Evolutionary conservation across 148 eudicot species (phyloP).

Genomic region (Camellia sinensis): DNA sequence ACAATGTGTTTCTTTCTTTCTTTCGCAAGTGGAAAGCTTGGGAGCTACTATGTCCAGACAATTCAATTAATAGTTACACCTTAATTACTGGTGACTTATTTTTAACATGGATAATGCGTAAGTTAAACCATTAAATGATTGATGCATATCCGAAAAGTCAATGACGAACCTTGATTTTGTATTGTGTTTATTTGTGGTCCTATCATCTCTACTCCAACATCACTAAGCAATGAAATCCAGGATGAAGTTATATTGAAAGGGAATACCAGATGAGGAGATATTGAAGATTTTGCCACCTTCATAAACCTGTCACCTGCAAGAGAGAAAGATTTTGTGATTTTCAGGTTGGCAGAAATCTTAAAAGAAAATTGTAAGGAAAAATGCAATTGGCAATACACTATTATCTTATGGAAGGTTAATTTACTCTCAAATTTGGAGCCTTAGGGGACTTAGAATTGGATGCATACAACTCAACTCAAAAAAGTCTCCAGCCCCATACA

Average conservation of each 20-base stretch:
- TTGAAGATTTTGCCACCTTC: slow-evolving; percentile 89
- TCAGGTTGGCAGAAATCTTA: neutral
- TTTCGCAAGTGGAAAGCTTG: too few species aligned
- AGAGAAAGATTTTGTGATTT: slow-evolving; percentile 5
- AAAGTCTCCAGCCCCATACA: too few species aligned
- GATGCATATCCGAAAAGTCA: neutral
- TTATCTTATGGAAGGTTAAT: neutral
- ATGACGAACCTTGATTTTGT: slow-evolving; percentile 41
- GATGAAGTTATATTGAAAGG: slow-evolving; percentile 51
- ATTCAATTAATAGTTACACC: neutral
- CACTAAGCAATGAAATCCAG: slow-evolving; percentile 58
- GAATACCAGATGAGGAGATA: slow-evolving; percentile 76
- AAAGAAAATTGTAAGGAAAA: too few species aligned
- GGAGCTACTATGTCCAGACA: neutral
- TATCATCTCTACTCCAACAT: slow-evolving; percentile 57
- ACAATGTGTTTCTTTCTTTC: too few species aligned
- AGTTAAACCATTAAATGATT: neutral
- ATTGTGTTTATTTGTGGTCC: slow-evolving; percentile 59
- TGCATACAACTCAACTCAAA: too few species aligned
- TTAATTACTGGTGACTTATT: neutral
- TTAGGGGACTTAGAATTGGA: too few species aligned
- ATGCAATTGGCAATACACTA: neutral
- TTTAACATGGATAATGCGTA: neutral
- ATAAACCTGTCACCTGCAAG: slow-evolving; percentile 70
- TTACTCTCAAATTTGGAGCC: too few species aligned